These are phyloP conservation scores for Pythium volutum DNA, from an alignment of 352 stramenopile genomes.

Conservation along the genomic window DNA sequence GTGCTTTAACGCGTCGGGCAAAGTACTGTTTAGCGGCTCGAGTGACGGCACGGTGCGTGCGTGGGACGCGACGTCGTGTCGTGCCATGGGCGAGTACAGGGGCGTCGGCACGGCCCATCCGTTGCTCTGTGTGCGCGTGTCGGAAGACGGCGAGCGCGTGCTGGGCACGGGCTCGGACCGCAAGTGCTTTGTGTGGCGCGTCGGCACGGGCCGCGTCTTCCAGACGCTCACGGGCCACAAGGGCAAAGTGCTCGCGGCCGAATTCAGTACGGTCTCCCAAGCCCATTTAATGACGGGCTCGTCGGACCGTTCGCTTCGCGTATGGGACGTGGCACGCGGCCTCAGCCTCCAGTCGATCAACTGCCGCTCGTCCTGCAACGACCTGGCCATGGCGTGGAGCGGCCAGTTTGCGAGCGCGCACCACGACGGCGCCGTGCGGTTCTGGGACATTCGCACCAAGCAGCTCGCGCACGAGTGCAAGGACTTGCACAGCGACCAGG, in stretches of 20 bases:
- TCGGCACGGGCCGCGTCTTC: slow-evolving; percentile 73
- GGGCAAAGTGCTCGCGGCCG: slow-evolving; percentile 75
- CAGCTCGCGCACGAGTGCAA: slow-evolving; percentile 50
- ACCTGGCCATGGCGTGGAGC: slow-evolving; percentile 56
- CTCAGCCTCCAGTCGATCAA: slow-evolving; percentile 69
- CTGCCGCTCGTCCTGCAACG: slow-evolving; percentile 82
- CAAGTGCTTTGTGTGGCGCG: slow-evolving; percentile 84
- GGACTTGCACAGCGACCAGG: slow-evolving; percentile 59
- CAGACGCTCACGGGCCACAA: slow-evolving; percentile 85
- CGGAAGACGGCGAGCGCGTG: slow-evolving; percentile 72
- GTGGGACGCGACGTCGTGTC: slow-evolving; percentile 57
- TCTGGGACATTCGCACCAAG: slow-evolving; percentile 71
- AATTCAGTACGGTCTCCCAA: slow-evolving; percentile 58
- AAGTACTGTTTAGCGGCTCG: slow-evolving; percentile 79
- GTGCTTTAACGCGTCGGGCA: slow-evolving; percentile 79
- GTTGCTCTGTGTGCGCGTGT: slow-evolving; percentile 75
- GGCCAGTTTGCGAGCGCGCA: slow-evolving; percentile 75
- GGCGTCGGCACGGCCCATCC: slow-evolving; percentile 77
- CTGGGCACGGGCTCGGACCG: slow-evolving; percentile 79
- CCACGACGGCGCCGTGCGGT: slow-evolving; percentile 71
- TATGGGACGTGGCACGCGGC: slow-evolving; percentile 71
- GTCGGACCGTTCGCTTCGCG: slow-evolving; percentile 66
- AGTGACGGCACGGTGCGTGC: slow-evolving; percentile 80
- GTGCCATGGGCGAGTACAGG: slow-evolving; percentile 68
- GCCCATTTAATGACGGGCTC: slow-evolving; percentile 77